Evolutionary conservation across 441 rosid genomes (phyloP).

Genomic region (Cnidoscolus chayamansa): DNA sequence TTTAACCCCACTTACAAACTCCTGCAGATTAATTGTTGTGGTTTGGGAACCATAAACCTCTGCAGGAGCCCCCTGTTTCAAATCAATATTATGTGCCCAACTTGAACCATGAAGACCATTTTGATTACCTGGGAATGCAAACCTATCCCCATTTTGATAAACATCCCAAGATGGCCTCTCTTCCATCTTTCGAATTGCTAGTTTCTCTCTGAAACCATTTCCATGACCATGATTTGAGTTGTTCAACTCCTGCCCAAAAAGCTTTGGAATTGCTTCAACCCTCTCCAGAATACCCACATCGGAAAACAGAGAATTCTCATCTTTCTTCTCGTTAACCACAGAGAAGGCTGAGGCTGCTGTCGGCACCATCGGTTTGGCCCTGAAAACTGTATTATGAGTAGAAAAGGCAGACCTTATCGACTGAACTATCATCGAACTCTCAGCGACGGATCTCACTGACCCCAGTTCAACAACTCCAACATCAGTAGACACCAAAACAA

Average conservation of each 20-base stretch:
- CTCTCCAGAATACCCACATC: slow-evolving; percentile 39
- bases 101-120: slow-evolving; percentile 48
- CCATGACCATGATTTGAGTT: slow-evolving; percentile 33
- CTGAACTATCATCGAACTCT: slow-evolving; percentile 52
- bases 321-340: slow-evolving; percentile 43
- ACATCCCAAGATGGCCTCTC: slow-evolving; percentile 54
- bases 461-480: slow-evolving; percentile 89
- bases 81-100: slow-evolving; percentile 51
- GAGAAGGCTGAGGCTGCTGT: slow-evolving; percentile 24
- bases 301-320: slow-evolving; percentile 39
- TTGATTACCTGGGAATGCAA: slow-evolving; percentile 38
- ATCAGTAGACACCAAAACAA: slow-evolving; percentile 80
- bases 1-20: slow-evolving; percentile 41
- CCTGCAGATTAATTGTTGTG: slow-evolving; percentile 39
- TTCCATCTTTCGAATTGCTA: slow-evolving; percentile 78
- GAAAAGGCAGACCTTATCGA: slow-evolving; percentile 52
- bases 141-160: slow-evolving; percentile 48
- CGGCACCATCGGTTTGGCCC: slow-evolving; percentile 34
- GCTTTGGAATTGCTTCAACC: slow-evolving; percentile 51
- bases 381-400: slow-evolving; percentile 29
- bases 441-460: slow-evolving; percentile 71
- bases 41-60: slow-evolving; percentile 47
- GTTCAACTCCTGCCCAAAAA: slow-evolving; percentile 76
- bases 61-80: slow-evolving; percentile 39
- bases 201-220: slow-evolving; percentile 70